Conservation (phyloP, 257 asterid genomes). For the Primulina eburnea region DNA sequence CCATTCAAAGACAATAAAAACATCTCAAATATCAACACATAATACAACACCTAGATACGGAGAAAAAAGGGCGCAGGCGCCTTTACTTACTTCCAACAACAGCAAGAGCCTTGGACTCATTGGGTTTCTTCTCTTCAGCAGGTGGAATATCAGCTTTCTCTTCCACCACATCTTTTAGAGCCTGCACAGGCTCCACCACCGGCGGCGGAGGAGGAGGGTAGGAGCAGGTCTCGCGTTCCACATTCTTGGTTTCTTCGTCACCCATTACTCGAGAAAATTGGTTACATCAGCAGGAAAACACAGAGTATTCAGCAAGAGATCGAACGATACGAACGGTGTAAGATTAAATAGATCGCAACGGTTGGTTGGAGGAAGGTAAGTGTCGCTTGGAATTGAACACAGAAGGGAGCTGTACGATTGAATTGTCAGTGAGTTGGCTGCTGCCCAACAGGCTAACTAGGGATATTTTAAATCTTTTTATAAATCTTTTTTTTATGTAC, state of each 20-base stretch:
- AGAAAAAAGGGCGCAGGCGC: neutral
- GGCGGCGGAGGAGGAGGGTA: constrained; percentile 23
- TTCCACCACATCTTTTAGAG: constrained; percentile 57
- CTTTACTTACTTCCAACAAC: constrained; percentile 38
- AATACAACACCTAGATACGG: neutral
- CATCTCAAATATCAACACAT: neutral
- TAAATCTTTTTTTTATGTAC: too few species aligned
- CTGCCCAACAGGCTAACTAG: neutral
- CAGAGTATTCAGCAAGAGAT: constrained; percentile 11
- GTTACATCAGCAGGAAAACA: constrained; percentile 25
- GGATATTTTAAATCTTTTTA: too few species aligned
- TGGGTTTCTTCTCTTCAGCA: constrained; percentile 44
- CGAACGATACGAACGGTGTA: neutral
- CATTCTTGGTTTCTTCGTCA: constrained; percentile 50
- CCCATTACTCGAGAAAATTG: constrained; percentile 50
- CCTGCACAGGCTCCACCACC: constrained; percentile 24
- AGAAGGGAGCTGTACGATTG: constrained; percentile 4
- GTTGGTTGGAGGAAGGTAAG: constrained; percentile 38
- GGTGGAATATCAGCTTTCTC: constrained; percentile 60
- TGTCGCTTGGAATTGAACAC: constrained; percentile 29
- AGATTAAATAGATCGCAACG: constrained; percentile 6
- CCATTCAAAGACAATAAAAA: neutral
- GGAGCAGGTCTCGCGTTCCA: constrained; percentile 35
- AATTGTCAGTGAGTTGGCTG: constrained; percentile 23
- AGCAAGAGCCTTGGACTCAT: constrained; percentile 43